Base-by-base conservation (phyloP, 805 yeast genomes). In the Cyberlindnera suaveolens region DNA sequence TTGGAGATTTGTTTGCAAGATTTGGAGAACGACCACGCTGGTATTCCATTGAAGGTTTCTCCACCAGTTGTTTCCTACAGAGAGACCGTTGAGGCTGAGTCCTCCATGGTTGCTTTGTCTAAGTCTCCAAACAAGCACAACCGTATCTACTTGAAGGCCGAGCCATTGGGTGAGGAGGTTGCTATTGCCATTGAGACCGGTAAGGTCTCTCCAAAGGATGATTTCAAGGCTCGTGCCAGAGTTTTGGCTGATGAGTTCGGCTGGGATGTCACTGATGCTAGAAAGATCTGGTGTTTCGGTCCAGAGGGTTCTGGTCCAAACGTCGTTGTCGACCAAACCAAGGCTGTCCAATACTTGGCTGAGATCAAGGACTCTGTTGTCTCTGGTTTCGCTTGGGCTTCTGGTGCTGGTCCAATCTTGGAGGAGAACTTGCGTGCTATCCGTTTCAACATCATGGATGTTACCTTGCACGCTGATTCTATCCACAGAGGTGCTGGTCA, bases 401-500 rank as follows among this genome's bases (percentile, higher is more conserved):
- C 97, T 67, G 90, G 86, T 80, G 97, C 93, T 76, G 99, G 99
- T 81, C 99, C 99, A 71, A 76, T 91, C 71, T 78, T 93, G 67
- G 96, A 95, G 79, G 98, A 93, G 82, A 77, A 75, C 72, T 75
- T 89, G 78, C 89, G 99, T 82, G 86, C 96, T 65, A 80, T 89
- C 66, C 89, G 98, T 79, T 77, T 88, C 74, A 91, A 91, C 96
- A 85, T 91, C 68, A 80, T 91, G 78, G 99, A 91, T 83, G 99
- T 91, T 68, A 90, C 96, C 62, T 80, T 91, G 74, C 99, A 91
- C 77, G 96, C 98, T 70, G 99, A 91, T 86, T 96, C 99, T 75
- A 91, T 91, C 77, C 99, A 91, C 86, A 90, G 99, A 86, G 98
- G 98, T 82, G 96, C 95, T 78, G 99, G 98, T 77, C 99, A 91